Evolutionary conservation across 2,329 filamentous ascomycete genomes (phyloP).

Genomic region (Scedosporium minutisporum): DNA sequence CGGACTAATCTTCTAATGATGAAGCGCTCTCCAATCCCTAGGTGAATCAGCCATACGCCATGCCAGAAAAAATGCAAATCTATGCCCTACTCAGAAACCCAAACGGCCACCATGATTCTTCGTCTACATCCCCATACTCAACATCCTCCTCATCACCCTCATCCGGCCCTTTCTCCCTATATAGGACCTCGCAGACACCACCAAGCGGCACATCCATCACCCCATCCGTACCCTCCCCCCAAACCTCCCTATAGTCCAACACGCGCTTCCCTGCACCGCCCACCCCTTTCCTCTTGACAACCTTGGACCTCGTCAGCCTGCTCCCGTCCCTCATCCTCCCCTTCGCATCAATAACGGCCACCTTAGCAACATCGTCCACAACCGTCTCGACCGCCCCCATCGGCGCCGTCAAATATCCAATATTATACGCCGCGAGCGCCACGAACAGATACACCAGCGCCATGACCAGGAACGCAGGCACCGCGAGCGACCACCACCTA

Average conservation of each 20-base stretch:
- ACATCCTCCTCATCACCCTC: conserved; percentile 7
- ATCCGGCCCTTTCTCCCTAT: conserved; percentile 49
- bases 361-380: conserved; percentile 79
- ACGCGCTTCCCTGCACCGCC: conserved; percentile 19
- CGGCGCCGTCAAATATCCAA: conserved; percentile 74
- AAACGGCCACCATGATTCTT: background rate
- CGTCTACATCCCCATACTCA: background rate
- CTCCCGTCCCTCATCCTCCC: conserved; percentile 38
- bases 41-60: background rate
- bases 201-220: conserved; percentile 95
- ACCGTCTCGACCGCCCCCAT: conserved; percentile 76
- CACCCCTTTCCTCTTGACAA: conserved; percentile 8
- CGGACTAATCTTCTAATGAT: background rate
- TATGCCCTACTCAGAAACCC: background rate
- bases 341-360: conserved; percentile 70
- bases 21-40: background rate
- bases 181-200: conserved; percentile 89
- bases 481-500: conserved; percentile 92
- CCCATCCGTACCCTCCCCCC: conserved; percentile 89
- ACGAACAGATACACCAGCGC: conserved; percentile 86
- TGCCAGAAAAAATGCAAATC: background rate
- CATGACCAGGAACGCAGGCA: conserved; percentile 86
- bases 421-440: conserved; percentile 84
- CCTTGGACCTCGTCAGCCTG: conserved; percentile 25
- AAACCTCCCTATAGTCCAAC: conserved; percentile 69